These are phyloP conservation scores for Panellus pusillus DNA, from an alignment of 768 basidiomycete species.

Conservation along the genomic window DNA sequence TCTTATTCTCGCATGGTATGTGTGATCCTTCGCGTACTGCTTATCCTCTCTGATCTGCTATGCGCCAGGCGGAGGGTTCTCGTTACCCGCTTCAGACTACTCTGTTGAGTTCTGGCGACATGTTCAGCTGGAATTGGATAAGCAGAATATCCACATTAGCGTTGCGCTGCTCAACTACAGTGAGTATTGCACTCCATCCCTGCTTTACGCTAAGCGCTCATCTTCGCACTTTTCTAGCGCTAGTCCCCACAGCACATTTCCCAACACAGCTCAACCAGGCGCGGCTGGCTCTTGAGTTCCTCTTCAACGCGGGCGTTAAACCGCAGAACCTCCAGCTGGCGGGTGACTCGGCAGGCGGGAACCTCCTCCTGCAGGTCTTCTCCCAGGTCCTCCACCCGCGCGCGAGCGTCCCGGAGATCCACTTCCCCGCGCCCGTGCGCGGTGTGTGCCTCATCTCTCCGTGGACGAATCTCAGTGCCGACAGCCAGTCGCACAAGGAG, in stretches of 20 bases:
- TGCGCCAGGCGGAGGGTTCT: constrained; percentile 30
- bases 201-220: too few species aligned
- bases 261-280: constrained; percentile 33
- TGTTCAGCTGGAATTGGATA: constrained; percentile 17
- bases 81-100: constrained; percentile 24
- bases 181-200: constrained; percentile 16
- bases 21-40: neutral
- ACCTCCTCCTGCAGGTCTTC: constrained; percentile 31
- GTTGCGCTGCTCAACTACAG: constrained; percentile 30
- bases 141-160: constrained; percentile 12
- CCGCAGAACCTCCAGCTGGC: constrained; percentile 33
- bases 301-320: constrained; percentile 30
- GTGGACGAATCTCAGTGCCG: constrained; percentile 32
- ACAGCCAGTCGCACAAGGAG: constrained; percentile 24
- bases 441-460: constrained; percentile 33
- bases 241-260: constrained; percentile 27
- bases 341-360: constrained; percentile 39
- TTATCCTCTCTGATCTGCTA: neutral
- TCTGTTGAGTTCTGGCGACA: constrained; percentile 28
- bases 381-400: constrained; percentile 35
- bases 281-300: constrained; percentile 28
- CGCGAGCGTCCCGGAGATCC: constrained; percentile 23
- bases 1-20: constrained; percentile 35
- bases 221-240: constrained; percentile 19
- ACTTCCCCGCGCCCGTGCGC: constrained; percentile 24